Conservation (phyloP, 31 red algal species). For the Asparagopsis taxiformis region DNA sequence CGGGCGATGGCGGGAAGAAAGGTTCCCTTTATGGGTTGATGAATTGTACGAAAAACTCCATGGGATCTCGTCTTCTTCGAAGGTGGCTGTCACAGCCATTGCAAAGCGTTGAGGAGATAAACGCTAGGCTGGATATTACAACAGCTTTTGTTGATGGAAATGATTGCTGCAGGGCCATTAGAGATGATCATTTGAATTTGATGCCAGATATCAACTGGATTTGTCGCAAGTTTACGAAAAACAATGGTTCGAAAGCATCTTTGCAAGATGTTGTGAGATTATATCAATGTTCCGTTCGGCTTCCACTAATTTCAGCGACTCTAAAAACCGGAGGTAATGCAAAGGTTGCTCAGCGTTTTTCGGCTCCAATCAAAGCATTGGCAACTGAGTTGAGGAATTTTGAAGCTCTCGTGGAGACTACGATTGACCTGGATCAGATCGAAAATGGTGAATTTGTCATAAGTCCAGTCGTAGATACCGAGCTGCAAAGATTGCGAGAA, state of each 20-base stretch:
- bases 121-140: constrained; percentile 67
- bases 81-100: constrained; percentile 80
- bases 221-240: constrained; percentile 62
- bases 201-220: constrained; percentile 74
- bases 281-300: constrained; percentile 85
- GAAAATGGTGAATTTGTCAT: constrained; percentile 91
- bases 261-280: constrained; percentile 88
- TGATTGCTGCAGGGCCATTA: constrained; percentile 39
- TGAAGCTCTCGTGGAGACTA: constrained; percentile 84
- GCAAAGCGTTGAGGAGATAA: constrained; percentile 66
- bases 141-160: constrained; percentile 44
- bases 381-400: constrained; percentile 57
- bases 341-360: constrained; percentile 40
- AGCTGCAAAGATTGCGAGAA: constrained; percentile 53
- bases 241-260: constrained; percentile 46
- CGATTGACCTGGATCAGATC: constrained; percentile 93
- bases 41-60: constrained; percentile 71
- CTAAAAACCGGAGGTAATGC: constrained; percentile 28
- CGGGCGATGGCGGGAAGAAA: constrained; percentile 51
- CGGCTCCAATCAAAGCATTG: constrained; percentile 46
- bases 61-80: constrained; percentile 82
- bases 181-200: constrained; percentile 71
- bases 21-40: constrained; percentile 78
- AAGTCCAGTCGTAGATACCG: constrained; percentile 60
- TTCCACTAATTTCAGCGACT: constrained; percentile 68